Conservation (phyloP, 164 flowering plant species). For the Cinnamomum micranthum region DNA sequence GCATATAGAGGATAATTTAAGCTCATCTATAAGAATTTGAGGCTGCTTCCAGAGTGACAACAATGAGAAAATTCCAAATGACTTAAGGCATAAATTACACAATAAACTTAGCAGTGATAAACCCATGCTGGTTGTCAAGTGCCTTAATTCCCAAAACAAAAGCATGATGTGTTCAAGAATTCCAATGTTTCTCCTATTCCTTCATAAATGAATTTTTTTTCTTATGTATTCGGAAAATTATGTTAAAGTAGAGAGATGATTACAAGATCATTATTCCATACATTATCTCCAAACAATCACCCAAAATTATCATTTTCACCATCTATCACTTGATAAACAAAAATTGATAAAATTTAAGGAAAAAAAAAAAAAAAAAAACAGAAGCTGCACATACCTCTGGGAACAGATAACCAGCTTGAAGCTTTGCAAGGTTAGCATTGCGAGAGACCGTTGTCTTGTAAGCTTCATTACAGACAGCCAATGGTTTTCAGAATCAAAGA, state of each 20-base stretch:
- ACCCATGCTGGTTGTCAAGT: background rate
- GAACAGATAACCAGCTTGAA: slow-evolving; percentile 93
- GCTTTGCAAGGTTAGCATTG: slow-evolving; percentile 78
- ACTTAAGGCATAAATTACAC: no score
- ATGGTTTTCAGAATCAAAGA: background rate
- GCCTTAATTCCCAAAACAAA: background rate
- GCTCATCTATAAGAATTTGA: no score
- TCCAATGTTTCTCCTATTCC: background rate
- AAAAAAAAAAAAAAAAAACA: no score
- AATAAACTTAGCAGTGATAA: no score
- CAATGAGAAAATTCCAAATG: no score
- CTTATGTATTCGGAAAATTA: no score
- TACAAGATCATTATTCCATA: no score
- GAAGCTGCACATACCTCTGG: slow-evolving; percentile 70
- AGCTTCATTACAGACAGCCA: slow-evolving; percentile 32
- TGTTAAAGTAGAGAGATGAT: no score
- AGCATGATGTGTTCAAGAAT: background rate
- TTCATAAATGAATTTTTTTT: background rate
- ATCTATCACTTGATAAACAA: background rate
- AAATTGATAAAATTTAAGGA: no score
- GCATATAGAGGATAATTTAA: no score
- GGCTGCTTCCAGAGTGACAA: no score
- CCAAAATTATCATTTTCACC: background rate
- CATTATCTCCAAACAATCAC: background rate
- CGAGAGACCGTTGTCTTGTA: slow-evolving; percentile 81